Percentiles rank a stretch among this genome's conserved stretches.
Conservation (phyloP, 345 rosid species). For the Bretschneidera sinensis region DNA sequence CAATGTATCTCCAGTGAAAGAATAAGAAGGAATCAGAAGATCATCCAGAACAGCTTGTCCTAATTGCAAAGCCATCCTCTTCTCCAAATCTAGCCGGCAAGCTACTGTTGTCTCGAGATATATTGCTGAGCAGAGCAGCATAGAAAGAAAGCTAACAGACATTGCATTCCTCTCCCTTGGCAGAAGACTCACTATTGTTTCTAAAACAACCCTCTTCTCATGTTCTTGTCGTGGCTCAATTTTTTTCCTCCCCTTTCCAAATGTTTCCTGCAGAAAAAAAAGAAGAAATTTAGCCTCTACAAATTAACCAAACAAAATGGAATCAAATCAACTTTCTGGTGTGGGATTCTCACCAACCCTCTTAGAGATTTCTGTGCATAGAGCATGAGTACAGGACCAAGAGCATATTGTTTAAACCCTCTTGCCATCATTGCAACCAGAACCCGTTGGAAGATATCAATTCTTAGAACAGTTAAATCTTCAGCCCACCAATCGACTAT, state of each 20-base stretch:
- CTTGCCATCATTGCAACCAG: slow-evolving; percentile 76
- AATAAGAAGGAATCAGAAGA: slow-evolving; percentile 76
- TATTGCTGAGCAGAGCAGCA: slow-evolving; percentile 81
- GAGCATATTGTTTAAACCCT: slow-evolving; percentile 78
- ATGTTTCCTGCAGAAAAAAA: slow-evolving; percentile 58
- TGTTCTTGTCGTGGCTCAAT: slow-evolving; percentile 74
- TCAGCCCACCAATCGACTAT: slow-evolving; percentile 97
- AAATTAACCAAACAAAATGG: not conserved
- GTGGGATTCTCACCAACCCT: slow-evolving; percentile 74
- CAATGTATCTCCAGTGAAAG: slow-evolving; percentile 67
- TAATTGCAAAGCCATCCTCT: slow-evolving; percentile 73
- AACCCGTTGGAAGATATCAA: slow-evolving; percentile 79
- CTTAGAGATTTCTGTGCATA: slow-evolving; percentile 90
- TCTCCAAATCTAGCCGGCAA: slow-evolving; percentile 90
- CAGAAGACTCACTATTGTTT: slow-evolving; percentile 82
- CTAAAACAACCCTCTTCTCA: slow-evolving; percentile 80
- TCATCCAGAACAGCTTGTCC: slow-evolving; percentile 83
- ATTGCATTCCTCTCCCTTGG: slow-evolving; percentile 75
- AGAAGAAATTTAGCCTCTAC: slow-evolving; percentile 9
- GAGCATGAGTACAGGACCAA: slow-evolving; percentile 93
- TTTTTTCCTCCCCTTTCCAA: slow-evolving; percentile 74
- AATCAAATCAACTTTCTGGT: slow-evolving; percentile 15
- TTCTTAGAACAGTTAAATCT: slow-evolving; percentile 69
- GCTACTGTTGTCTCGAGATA: slow-evolving; percentile 90
- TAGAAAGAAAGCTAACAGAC: slow-evolving; percentile 88